Evolutionary conservation across 2,329 filamentous ascomycete species (phyloP), one percentile per base, ranked within the genome.

Genomic region (Ophiosphaerella korrae): DNA sequence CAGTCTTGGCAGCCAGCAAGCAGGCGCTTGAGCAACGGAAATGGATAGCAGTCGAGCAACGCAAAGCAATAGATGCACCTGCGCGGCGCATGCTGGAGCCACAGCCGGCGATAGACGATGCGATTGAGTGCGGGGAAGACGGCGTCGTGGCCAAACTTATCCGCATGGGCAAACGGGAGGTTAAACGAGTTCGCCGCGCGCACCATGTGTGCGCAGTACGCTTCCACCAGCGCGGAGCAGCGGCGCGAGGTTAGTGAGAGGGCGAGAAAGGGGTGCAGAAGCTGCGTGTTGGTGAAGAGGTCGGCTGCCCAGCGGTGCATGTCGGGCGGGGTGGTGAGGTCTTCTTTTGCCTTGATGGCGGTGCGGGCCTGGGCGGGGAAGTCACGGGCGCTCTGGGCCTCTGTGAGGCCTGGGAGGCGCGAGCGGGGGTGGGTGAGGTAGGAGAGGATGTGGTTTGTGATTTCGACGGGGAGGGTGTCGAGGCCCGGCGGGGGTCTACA

Each of bases 21-120:
- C 16, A 66, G 38, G 4, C 60, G 49, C 39, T 59, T 57, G 14
- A 59, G 50, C 4, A 46, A 24, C 1, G 45, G 29, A 37, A 68
- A 67, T 0, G 68, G 66, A 37, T 71, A 71, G 24, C 42, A 44
- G 45, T 67, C 63, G 18, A 70, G 34, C 2, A 50, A 50, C 3
- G 43, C 50, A 21, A 52, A 52, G 43, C 68, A 71, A 51, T 63
- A 71, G 7, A 70, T 55, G 37, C 68, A 71, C 16, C 31, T 41
- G 7, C 67, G 52, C 7, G 67, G 62, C 7, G 67, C 66, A 43
- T 56, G 60, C 44, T 71, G 66, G 16, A 71, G 62, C 66, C 66
- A 71, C 11, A 71, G 51, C 4, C 66, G 42, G 5, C 67, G 57
- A 44, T 70, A 70, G 9, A 71, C 61, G 13, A 70, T 69, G 14